Base-by-base conservation (phyloP, 2,329 filamentous ascomycete species). In the Lasiodiplodia sp. region DNA sequence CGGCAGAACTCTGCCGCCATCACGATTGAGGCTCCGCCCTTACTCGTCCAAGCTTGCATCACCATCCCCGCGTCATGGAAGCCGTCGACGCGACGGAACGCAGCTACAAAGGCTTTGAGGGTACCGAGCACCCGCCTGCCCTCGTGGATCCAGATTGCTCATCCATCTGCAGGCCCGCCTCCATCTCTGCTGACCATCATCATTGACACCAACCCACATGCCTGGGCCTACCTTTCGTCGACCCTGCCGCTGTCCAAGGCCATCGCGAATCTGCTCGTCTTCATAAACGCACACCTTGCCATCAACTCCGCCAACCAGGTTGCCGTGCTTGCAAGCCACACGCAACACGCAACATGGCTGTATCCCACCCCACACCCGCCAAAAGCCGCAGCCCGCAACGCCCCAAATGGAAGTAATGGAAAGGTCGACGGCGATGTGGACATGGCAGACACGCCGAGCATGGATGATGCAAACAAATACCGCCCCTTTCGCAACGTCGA, bases 171-270 rank as follows among this genome's bases (percentile, higher is more conserved):
- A 86, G 87, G 85, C 69, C 84, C 86, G 49, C 82, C 87, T 12
- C 93, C 96, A 0, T 97, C 95, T 16, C 89, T 99, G 44, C 89
- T 97, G 65, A 91, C 93, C 73, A 90, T 99, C 75, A 86, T 99
- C 76, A 87, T 99, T 82, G 96, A 99, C 83, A 97, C 95, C 31
- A 99, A 99, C 78, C 96, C 96, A 2, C 92, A 94, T 74, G 94
- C 96, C 74, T 97, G 96, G 96, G 89, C 92, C 7, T 86, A 92
- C 70, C 87, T 98, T 55, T 85, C 90, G 70, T 82, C 88, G 68
- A 88, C 87, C 38, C 89, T 98, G 8, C 89, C 95, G 34, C 87
- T 99, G 70, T 92, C 92, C 62, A 91, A 91, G 75, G 93, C 93
- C 70, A 85, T 99, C 70, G 93, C 95, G 70, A 91, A 95, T 81